A percentile compares a stretch with the other conserved stretches of the same genome.
Evolutionary conservation across 2,329 filamentous ascomycete genomes (phyloP).

Genomic region (Periconia digitata): DNA sequence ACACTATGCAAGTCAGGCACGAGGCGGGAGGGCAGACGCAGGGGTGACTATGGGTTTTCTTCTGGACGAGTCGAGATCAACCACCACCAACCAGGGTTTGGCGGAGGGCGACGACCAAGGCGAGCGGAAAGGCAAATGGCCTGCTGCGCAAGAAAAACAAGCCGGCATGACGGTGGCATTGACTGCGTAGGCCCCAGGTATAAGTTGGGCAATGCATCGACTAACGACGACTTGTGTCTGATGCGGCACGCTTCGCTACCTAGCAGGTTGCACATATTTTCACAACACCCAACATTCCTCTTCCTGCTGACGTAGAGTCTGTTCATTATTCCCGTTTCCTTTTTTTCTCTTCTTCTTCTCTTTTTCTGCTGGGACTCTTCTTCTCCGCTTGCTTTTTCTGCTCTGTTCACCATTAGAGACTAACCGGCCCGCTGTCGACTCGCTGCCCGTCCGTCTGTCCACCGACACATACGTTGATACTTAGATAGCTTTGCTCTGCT

Average conservation of each 20-base stretch:
- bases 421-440: too few species aligned
- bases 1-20: too few species aligned
- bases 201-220: too few species aligned
- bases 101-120: too few species aligned
- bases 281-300: neutral
- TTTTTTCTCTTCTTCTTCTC: neutral
- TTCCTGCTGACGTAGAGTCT: neutral
- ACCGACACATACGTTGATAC: neutral
- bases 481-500: neutral
- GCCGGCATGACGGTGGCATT: neutral
- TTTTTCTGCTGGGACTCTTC: neutral
- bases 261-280: neutral
- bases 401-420: too few species aligned
- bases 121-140: neutral
- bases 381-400: neutral
- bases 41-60: too few species aligned
- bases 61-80: too few species aligned
- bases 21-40: too few species aligned
- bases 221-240: neutral
- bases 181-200: too few species aligned
- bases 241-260: neutral
- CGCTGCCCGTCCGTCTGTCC: too few species aligned
- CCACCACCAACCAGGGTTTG: neutral
- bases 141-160: neutral
- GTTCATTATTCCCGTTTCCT: neutral